These are phyloP conservation scores for Themeda triandra DNA, from an alignment of 176 grass and related monocot species.

Conservation along the genomic window DNA sequence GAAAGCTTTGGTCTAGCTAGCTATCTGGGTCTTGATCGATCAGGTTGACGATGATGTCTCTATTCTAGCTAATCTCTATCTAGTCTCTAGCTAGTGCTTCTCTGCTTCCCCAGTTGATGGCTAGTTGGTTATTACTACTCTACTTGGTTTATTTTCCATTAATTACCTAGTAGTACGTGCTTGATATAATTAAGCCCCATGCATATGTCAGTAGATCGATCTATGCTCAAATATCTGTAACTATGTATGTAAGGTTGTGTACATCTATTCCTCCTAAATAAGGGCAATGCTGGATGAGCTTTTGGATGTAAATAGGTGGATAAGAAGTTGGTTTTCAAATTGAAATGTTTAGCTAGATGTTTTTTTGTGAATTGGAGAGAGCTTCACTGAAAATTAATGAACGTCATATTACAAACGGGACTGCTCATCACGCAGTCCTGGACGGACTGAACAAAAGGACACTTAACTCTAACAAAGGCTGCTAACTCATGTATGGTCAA, in stretches of 20 bases:
- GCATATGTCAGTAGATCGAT: neutral
- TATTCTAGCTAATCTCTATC: neutral
- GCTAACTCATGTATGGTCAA: too few species aligned
- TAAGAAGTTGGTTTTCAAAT: neutral
- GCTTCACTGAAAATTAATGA: neutral
- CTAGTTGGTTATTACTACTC: neutral
- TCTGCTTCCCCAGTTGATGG: neutral
- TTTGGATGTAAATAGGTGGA: neutral
- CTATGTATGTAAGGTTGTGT: slow-evolving; percentile 7
- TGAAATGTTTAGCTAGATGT: neutral
- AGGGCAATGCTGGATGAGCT: neutral
- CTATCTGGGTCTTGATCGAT: neutral
- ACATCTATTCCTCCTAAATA: slow-evolving; percentile 19
- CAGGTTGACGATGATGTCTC: neutral
- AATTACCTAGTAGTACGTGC: neutral
- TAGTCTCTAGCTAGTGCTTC: neutral
- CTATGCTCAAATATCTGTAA: neutral
- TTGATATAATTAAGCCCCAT: neutral
- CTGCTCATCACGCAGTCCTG: too few species aligned
- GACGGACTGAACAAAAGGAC: too few species aligned
- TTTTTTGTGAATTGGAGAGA: neutral
- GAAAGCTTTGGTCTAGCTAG: neutral
- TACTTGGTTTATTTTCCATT: neutral
- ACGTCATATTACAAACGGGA: too few species aligned
- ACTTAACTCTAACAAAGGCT: too few species aligned